Evolutionary conservation across 805 yeast species (phyloP).

Genomic region (Citeromyces matritensis): DNA sequence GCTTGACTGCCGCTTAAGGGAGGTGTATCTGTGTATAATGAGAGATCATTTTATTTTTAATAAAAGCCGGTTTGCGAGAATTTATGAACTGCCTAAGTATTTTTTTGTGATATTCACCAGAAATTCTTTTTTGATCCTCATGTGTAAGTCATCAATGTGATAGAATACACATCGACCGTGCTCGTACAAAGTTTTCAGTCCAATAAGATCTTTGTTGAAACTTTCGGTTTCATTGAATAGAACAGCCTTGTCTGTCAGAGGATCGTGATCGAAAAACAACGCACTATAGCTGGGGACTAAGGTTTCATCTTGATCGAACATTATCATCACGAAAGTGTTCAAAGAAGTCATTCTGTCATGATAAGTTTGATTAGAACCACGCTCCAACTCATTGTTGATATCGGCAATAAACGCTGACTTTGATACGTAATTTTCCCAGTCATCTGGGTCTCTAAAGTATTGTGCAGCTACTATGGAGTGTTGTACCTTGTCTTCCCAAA

Average conservation of each 20-base stretch:
- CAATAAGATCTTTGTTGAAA: conserved; percentile 42
- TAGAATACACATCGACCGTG: conserved; percentile 29
- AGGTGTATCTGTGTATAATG: not conserved
- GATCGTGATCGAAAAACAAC: conserved; percentile 43
- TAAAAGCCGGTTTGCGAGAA: not conserved
- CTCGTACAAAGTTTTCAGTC: conserved; percentile 32
- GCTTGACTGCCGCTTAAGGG: conserved; percentile 48
- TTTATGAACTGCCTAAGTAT: not conserved
- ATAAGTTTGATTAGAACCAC: conserved; percentile 21
- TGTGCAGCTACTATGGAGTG: conserved; percentile 53
- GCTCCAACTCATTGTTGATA: conserved; percentile 42
- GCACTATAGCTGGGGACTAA: conserved; percentile 63
- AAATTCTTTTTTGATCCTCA: conserved; percentile 37
- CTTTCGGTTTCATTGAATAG: conserved; percentile 32
- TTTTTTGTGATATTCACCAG: conserved; percentile 1
- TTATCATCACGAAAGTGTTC: conserved; percentile 40
- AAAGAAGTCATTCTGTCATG: conserved; percentile 24
- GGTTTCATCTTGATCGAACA: conserved; percentile 49
- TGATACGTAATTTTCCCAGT: conserved; percentile 37
- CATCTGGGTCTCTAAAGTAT: conserved; percentile 49
- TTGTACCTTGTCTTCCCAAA: conserved; percentile 46
- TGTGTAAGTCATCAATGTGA: conserved; percentile 43
- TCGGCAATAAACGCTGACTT: conserved; percentile 47
- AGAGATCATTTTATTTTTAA: not conserved
- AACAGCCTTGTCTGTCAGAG: conserved; percentile 21